Conservation (phyloP, 176 grass and related monocot genomes). For the Cenchrus fungigraminus region DNA sequence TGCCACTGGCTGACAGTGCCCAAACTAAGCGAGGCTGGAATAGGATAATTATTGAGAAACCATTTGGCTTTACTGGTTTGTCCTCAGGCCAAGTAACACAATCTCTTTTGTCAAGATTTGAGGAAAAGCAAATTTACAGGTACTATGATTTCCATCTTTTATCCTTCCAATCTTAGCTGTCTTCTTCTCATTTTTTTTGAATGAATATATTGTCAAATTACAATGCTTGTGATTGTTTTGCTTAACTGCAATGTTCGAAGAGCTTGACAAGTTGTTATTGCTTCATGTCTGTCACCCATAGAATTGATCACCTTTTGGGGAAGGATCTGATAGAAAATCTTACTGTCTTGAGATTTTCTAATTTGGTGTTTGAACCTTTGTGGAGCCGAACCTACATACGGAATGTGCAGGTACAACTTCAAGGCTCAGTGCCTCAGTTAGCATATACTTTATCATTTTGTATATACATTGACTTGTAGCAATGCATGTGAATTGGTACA, state of each 20-base stretch:
- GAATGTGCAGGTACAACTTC: slow-evolving; percentile 81
- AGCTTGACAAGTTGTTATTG: slow-evolving; percentile 5
- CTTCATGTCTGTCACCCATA: slow-evolving; percentile 30
- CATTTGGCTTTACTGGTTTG: slow-evolving; percentile 89
- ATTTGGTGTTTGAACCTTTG: slow-evolving; percentile 96
- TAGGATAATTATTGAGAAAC: slow-evolving; percentile 97
- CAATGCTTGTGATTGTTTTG: slow-evolving; percentile 24
- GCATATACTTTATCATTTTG: slow-evolving; percentile 27
- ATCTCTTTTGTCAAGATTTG: slow-evolving; percentile 75
- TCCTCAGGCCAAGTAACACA: slow-evolving; percentile 68
- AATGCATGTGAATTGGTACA: slow-evolving; percentile 44
- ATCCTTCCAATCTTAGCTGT: not conserved
- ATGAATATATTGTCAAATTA: slow-evolving; percentile 12
- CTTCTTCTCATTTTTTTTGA: slow-evolving; percentile 2
- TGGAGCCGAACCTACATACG: slow-evolving; percentile 86
- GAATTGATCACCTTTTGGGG: slow-evolving; percentile 95
- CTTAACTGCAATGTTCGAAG: not conserved
- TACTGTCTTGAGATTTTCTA: slow-evolving; percentile 94
- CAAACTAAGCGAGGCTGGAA: slow-evolving; percentile 85
- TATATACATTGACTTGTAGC: slow-evolving; percentile 20
- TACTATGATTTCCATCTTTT: slow-evolving; percentile 39
- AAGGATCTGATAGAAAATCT: slow-evolving; percentile 98
- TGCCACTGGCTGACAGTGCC: slow-evolving; percentile 66
- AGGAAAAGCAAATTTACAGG: slow-evolving; percentile 95
- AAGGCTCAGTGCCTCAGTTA: slow-evolving; percentile 1